phyloP scores from a whole-genome alignment of 2,329 filamentous ascomycete genomes.

The Microsporum audouinii region DNA sequence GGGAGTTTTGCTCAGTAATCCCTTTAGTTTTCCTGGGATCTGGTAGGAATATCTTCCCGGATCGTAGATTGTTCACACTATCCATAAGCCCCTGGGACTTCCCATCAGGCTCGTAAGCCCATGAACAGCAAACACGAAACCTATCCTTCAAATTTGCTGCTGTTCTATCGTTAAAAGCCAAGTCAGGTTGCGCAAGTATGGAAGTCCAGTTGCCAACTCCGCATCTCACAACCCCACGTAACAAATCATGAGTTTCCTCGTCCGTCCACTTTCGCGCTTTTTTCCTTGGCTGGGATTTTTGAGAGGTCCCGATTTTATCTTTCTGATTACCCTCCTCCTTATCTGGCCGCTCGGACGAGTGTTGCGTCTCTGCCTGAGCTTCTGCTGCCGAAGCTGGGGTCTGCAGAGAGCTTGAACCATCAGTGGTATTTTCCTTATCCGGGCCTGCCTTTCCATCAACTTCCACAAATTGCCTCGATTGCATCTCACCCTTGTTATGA shows the following conservation, averaged over 20 bases:
- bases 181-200: conserved; percentile 47
- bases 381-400: neutral
- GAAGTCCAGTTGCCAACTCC: conserved; percentile 56
- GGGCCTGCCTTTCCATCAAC: neutral
- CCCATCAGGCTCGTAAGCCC: conserved; percentile 33
- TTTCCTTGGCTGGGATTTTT: conserved; percentile 36
- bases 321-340: neutral
- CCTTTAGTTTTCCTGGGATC: conserved; percentile 18
- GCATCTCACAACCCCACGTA: conserved; percentile 48
- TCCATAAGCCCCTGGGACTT: conserved; percentile 21
- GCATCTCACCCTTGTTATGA: conserved; percentile 10
- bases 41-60: conserved; percentile 14
- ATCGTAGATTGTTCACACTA: conserved; percentile 8
- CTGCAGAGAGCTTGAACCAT: neutral
- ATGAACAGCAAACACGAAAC: conserved; percentile 45
- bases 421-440: neutral
- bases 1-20: neutral
- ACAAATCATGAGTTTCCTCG: conserved; percentile 48
- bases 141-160: conserved; percentile 53
- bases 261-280: conserved; percentile 47
- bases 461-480: conserved; percentile 6
- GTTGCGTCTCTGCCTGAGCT: neutral
- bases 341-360: neutral
- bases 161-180: conserved; percentile 47
- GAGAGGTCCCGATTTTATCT: neutral